Base-by-base conservation (phyloP, 306 rosid genomes). In the Fagus sylvatica region DNA sequence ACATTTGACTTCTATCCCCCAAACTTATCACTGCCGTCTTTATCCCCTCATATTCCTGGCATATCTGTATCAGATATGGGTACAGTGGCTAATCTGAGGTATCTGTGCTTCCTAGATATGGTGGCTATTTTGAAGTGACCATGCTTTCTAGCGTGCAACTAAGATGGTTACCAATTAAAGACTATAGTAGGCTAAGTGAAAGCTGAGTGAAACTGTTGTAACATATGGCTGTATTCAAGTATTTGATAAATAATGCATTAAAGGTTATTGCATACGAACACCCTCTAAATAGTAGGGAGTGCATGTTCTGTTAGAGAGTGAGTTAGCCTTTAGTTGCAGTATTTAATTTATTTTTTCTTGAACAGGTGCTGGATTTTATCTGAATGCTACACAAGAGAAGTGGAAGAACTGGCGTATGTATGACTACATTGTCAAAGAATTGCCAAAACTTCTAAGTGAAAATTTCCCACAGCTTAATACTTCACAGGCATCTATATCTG, bases 371-470 rank as follows among this genome's bases (percentile, higher is more conserved):
- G 97, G 98, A 56, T 95, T 95, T 89, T 92, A 95, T 86, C 85
- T 95, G 87, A 95, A 95, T 61, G 98, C 98, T 57, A 88, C 94
- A 65, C 90, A 92, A 87, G 97, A 95, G 84, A 95, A 92, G 87
- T 95, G 98, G 98, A 95, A 91, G 85, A 91, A 95, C 73, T 95
- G 98, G 98, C 89, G 87, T 30, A 95, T 95, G 98, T 95, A 95
- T 77, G 98, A 95, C 68, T 95, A 95, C 79, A 87, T 95, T 78
- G 97, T 92, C 75, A 91, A 89, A 83, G 98, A 95, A 78, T 78
- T 92, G 80, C 98, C 98, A 7, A 73, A 84, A 74, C 91, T 95
- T 84, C 84, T 95, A 69, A 78, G 81, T 37, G 90, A 95, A 70
- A 88, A 86, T 68, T 92, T 95, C 76, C 90, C 95, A 1, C 86